These are phyloP conservation scores for Moesziomyces sp. DNA, from an alignment of 1,284 basidiomycete species.

Conservation along the genomic window DNA sequence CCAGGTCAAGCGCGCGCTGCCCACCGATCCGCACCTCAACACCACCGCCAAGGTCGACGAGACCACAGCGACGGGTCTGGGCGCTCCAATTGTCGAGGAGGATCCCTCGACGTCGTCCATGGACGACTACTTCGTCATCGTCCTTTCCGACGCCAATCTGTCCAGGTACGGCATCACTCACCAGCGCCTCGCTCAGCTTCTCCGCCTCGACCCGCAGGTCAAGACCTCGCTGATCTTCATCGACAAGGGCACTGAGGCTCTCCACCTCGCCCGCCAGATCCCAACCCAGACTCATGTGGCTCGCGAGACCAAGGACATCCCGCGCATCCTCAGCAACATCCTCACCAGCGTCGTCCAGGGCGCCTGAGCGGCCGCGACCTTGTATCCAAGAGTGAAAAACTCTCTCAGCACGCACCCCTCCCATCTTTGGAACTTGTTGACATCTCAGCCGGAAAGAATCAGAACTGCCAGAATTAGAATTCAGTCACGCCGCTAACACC, in stretches of 20 bases:
- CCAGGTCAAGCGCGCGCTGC: constrained; percentile 38
- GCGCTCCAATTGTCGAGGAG: constrained; percentile 21
- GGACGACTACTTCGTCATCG: constrained; percentile 69
- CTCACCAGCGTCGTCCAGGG: constrained; percentile 57
- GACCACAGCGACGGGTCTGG: constrained; percentile 22
- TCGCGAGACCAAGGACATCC: constrained; percentile 57
- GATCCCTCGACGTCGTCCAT: constrained; percentile 37
- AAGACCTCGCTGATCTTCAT: constrained; percentile 65
- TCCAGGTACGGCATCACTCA: constrained; percentile 66
- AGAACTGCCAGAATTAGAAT: no score
- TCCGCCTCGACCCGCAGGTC: constrained; percentile 57
- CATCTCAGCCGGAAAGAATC: no score
- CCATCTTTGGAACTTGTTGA: no score
- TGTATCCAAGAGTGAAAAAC: no score
- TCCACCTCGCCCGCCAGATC: constrained; percentile 46
- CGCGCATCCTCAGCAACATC: constrained; percentile 58
- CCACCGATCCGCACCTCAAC: constrained; percentile 1
- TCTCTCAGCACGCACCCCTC: no score
- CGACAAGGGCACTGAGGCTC: constrained; percentile 58
- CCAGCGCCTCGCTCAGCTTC: constrained; percentile 43
- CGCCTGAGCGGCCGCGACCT: constrained; percentile 7
- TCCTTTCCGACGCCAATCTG: constrained; percentile 68
- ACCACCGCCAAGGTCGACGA: constrained; percentile 4
- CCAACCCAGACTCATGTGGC: constrained; percentile 62
- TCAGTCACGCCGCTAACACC: no score